Percentiles rank a stretch among this genome's conserved stretches.
Evolutionary conservation across 768 basidiomycete genomes (phyloP).

Genomic region (Rhodocollybia butyracea): DNA sequence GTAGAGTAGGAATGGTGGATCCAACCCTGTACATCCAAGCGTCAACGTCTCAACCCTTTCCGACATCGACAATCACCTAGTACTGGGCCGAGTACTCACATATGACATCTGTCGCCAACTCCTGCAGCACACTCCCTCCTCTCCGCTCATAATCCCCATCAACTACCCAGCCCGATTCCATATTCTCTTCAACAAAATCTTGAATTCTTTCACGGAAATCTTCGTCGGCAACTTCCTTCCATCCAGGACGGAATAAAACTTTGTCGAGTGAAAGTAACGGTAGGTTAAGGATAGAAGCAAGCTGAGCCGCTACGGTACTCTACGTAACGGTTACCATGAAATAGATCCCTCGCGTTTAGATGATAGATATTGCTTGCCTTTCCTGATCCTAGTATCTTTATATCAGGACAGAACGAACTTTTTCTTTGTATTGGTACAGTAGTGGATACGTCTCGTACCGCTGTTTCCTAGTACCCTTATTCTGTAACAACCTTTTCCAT

Average conservation of each 20-base stretch:
- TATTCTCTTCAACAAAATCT: constrained; percentile 34
- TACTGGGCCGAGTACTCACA: constrained; percentile 7
- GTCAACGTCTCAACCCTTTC: background rate
- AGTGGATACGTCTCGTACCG: constrained; percentile 37
- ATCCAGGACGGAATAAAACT: constrained; percentile 34
- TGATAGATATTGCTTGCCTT: constrained; percentile 37
- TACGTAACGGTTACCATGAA: constrained; percentile 8
- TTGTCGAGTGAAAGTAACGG: constrained; percentile 1
- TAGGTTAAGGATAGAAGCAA: constrained; percentile 1
- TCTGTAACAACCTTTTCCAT: constrained; percentile 42
- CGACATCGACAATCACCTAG: background rate
- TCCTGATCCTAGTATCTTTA: constrained; percentile 37
- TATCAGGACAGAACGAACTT: no score
- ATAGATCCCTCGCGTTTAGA: no score
- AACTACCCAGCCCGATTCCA: constrained; percentile 7
- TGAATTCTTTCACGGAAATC: constrained; percentile 18
- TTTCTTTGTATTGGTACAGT: no score
- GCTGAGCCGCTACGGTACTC: background rate
- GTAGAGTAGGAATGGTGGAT: constrained; percentile 47
- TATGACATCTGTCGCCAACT: constrained; percentile 7
- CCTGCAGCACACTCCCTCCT: background rate
- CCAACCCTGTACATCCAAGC: constrained; percentile 46
- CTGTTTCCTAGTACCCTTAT: constrained; percentile 51
- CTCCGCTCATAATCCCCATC: constrained; percentile 1
- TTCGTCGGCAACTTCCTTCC: constrained; percentile 20